Evolutionary conservation across 805 yeast genomes (phyloP).

Genomic region (Starmerella bombi): DNA sequence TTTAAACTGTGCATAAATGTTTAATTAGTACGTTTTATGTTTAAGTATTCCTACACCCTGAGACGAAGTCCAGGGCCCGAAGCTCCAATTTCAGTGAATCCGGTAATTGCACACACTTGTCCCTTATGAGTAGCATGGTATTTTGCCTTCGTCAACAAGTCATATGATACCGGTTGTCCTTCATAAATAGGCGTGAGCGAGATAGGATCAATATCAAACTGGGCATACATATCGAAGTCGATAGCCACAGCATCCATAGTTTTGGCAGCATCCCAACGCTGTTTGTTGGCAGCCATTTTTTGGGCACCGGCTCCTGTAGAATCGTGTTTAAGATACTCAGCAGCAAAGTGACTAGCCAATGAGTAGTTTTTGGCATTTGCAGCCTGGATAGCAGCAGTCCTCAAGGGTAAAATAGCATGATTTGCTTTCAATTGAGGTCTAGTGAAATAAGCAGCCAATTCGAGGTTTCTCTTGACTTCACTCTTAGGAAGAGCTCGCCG

Average conservation of each 20-base stretch:
- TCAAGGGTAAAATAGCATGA: conserved; percentile 77
- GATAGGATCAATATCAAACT: conserved; percentile 78
- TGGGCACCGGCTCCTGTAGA: conserved; percentile 62
- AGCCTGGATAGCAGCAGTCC: conserved; percentile 89
- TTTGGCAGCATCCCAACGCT: conserved; percentile 54
- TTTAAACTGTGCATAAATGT: too few relatives aligned
- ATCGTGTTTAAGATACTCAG: conserved; percentile 59
- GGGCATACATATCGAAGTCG: conserved; percentile 85
- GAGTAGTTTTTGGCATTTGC: conserved; percentile 80
- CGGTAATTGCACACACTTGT: conserved; percentile 59
- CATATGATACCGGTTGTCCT: conserved; percentile 54
- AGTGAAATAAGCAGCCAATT: conserved; percentile 92
- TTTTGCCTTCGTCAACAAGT: conserved; percentile 80
- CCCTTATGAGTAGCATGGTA: conserved; percentile 72
- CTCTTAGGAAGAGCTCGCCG: conserved; percentile 65
- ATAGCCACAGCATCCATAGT: conserved; percentile 80
- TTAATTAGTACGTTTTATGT: too few relatives aligned
- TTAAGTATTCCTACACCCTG: too few relatives aligned
- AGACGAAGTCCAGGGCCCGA: conserved; percentile 79
- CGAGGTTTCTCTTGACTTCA: conserved; percentile 70
- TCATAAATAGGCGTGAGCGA: conserved; percentile 80
- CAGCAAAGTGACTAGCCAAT: conserved; percentile 80
- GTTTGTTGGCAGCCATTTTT: conserved; percentile 71
- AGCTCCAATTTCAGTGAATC: conserved; percentile 71
- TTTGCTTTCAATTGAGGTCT: conserved; percentile 66